A percentile compares a stretch with the other conserved stretches of the same genome.
These are phyloP conservation scores for Talaromyces amestolkiae DNA, from an alignment of 2,329 filamentous ascomycete species.

Conservation along the genomic window DNA sequence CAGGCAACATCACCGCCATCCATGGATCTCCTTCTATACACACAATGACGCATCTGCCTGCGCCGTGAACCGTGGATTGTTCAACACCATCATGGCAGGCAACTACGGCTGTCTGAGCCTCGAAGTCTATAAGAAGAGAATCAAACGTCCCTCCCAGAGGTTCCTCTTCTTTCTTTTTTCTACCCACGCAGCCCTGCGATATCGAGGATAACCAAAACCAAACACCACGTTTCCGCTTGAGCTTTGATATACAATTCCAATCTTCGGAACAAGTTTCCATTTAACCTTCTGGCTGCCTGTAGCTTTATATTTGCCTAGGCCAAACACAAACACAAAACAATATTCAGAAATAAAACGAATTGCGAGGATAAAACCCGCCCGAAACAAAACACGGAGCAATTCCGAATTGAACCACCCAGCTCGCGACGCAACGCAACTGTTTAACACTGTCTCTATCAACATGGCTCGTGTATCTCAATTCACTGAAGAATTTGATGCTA, in stretches of 20 bases:
- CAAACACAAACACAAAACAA: neutral
- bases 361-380: conserved; percentile 3
- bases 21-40: neutral
- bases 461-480: conserved; percentile 17
- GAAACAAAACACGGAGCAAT: neutral
- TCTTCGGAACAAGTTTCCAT: conserved; percentile 2
- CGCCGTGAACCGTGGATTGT: neutral
- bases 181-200: neutral
- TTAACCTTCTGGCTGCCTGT: neutral
- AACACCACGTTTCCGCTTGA: conserved; percentile 9
- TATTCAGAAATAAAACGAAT: neutral
- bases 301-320: neutral
- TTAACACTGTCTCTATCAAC: neutral
- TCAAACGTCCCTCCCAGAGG: neutral
- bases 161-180: conserved; percentile 1
- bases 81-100: neutral
- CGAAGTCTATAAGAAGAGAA: neutral
- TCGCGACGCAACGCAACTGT: neutral
- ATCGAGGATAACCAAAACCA: conserved; percentile 2
- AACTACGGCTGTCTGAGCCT: neutral
- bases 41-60: neutral
- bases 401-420: neutral
- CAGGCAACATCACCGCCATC: neutral
- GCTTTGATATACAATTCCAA: neutral
- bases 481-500: conserved; percentile 3